Evolutionary conservation across 1,284 basidiomycete genomes (phyloP), one percentile per base, ranked within the genome.

Genomic region (Sporisorium reilianum): DNA sequence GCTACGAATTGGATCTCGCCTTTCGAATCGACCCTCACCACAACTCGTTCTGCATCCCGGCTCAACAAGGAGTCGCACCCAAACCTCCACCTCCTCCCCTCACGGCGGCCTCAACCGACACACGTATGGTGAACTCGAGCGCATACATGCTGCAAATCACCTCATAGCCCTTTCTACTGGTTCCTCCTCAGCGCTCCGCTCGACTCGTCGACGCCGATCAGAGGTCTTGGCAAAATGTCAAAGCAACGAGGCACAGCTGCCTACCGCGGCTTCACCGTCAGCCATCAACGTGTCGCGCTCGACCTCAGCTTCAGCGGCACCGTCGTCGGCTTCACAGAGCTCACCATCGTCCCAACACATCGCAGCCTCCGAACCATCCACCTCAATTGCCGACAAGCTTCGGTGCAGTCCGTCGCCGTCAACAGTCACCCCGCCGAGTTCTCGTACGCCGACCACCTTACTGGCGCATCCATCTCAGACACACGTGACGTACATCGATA

Each of bases 241-340:
- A 68, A 65, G 56, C 71, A 62, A 36, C 55, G 68, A 23, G 59
- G 64, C 22, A 66, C 64, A 0, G 73, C 73, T 40, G 68, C 67
- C 5, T 64, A 63, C 52, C 76, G 79, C 34, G 83, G 83, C 62
- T 85, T 85, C 57, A 70, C 79, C 10, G 60, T 85, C 28, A 79
- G 79, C 87, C 92, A 95, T 86, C 94, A 95, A 88, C 93, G 93
- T 84, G 93, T 95, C 55, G 92, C 93, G 67, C 87, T 95, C 75
- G 93, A 95, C 86, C 90, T 95, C 71, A 91, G 93, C 87, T 93
- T 95, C 86, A 88, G 90, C 25, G 93, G 77, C 26, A 71, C 63
- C 2, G 55, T 81, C 12, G 80, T 66, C 1, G 82, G 82, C 45
- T 95, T 94, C 86, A 95, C 94, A 23, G 94, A 97, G 86, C 89